phyloP scores from a whole-genome alignment of 495 filamentous ascomycete genomes.

The Penicillium longicatenatum region DNA sequence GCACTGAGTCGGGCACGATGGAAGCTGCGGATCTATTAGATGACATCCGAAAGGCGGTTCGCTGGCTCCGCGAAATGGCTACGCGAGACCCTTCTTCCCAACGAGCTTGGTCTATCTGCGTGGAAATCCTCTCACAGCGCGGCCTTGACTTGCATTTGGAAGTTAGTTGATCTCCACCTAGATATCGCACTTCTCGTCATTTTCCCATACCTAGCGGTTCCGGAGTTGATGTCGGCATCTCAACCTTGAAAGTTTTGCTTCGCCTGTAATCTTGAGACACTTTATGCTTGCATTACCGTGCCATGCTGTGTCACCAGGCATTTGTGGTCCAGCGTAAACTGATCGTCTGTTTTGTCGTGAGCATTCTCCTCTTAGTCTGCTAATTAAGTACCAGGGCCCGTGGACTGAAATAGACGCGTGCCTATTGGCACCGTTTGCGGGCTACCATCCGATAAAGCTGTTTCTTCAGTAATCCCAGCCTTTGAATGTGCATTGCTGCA shows the following conservation, averaged over 20 bases:
- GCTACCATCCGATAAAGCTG: not conserved
- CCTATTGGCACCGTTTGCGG: not conserved
- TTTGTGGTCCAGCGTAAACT: not conserved
- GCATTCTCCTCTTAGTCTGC: not conserved
- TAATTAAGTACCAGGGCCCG: slow-evolving; percentile 3
- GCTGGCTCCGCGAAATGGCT: slow-evolving; percentile 53
- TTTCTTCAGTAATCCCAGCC: not conserved
- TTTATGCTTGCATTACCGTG: not conserved
- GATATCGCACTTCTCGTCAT: not conserved
- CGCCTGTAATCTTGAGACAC: not conserved
- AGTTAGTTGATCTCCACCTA: not conserved
- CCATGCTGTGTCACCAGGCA: not conserved
- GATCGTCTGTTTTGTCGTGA: not conserved
- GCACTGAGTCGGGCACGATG: slow-evolving; percentile 35
- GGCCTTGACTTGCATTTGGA: not conserved
- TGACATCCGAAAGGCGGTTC: slow-evolving; percentile 48
- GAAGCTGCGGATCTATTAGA: slow-evolving; percentile 42
- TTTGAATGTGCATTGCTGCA: not conserved
- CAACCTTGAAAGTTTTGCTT: not conserved
- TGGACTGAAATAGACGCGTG: not conserved
- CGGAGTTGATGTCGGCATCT: not conserved
- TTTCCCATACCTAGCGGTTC: not conserved
- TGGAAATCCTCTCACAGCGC: slow-evolving; percentile 24
- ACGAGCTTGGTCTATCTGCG: slow-evolving; percentile 42
- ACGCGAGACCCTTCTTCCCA: slow-evolving; percentile 44